A percentile compares a stretch with the other conserved stretches of the same genome.
Conservation (phyloP, 129 eudicot species). For the Smallanthus sonchifolius region DNA sequence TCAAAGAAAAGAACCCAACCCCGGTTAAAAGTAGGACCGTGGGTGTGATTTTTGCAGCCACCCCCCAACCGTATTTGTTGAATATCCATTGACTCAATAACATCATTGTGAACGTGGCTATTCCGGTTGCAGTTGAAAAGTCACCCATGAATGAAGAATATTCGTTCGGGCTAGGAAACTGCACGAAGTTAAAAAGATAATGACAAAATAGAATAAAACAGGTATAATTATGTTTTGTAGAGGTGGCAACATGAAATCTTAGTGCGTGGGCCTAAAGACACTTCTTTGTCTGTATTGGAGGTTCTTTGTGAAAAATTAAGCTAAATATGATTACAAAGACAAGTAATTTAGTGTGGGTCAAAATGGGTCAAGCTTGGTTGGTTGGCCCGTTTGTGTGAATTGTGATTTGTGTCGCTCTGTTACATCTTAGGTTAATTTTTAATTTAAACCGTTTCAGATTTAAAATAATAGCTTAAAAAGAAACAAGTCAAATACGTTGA, state of each 20-base stretch:
- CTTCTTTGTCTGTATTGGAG: background rate
- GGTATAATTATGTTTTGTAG: background rate
- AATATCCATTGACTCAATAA: slow-evolving; percentile 91
- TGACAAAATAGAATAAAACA: background rate
- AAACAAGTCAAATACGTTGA: background rate
- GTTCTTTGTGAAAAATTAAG: background rate
- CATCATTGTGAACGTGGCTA: slow-evolving; percentile 97
- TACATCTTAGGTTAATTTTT: background rate
- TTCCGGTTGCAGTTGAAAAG: slow-evolving; percentile 96
- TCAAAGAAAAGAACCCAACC: slow-evolving; percentile 90
- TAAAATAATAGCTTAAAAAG: background rate
- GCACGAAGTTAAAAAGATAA: background rate
- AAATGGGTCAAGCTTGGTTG: background rate
- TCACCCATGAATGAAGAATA: slow-evolving; percentile 99
- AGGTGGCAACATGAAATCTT: background rate
- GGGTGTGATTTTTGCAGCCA: slow-evolving; percentile 94
- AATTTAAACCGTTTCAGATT: background rate
- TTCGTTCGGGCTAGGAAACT: slow-evolving; percentile 98
- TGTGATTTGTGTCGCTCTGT: background rate
- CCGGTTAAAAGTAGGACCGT: slow-evolving; percentile 90
- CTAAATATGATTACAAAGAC: background rate
- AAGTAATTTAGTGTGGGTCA: background rate
- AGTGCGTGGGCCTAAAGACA: background rate
- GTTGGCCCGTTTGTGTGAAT: background rate
- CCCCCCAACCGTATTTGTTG: slow-evolving; percentile 97